phyloP scores from a whole-genome alignment of 2,329 filamentous ascomycete species.

The Pseudogymnoascus sp. region DNA sequence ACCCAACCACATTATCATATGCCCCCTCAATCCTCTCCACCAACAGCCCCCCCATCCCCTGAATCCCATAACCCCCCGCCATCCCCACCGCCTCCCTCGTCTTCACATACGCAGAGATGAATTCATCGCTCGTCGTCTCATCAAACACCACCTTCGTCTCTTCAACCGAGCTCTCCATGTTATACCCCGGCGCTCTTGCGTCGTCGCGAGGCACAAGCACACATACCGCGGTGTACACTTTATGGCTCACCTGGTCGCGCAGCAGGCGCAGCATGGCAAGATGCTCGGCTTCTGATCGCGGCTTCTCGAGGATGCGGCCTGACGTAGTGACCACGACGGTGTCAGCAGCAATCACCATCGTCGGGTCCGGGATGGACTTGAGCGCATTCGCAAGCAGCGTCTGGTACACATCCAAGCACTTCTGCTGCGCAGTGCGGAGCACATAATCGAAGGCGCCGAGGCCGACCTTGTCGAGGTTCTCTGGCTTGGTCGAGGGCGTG shows the following conservation, averaged over 20 bases:
- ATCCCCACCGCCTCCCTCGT: constrained; percentile 93
- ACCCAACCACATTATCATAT: constrained; percentile 88
- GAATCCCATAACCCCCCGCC: constrained; percentile 90
- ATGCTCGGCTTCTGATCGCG: constrained; percentile 72
- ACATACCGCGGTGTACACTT: constrained; percentile 78
- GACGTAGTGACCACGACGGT: constrained; percentile 74
- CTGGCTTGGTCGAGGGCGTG: constrained; percentile 71
- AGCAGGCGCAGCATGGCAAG: constrained; percentile 74
- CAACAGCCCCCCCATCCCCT: constrained; percentile 78
- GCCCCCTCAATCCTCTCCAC: constrained; percentile 84
- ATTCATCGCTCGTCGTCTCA: constrained; percentile 64
- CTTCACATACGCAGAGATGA: constrained; percentile 67
- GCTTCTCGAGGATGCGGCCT: constrained; percentile 85
- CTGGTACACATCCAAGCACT: constrained; percentile 62
- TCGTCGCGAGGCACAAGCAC: constrained; percentile 77
- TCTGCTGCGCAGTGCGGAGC: constrained; percentile 72
- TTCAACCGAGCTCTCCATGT: constrained; percentile 71
- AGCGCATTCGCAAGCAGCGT: constrained; percentile 32
- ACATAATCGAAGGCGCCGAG: constrained; percentile 87
- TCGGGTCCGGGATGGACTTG: constrained; percentile 52
- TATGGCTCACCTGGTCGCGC: constrained; percentile 68
- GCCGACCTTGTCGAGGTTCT: constrained; percentile 69
- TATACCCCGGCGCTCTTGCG: constrained; percentile 77
- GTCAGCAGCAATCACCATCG: constrained; percentile 81
- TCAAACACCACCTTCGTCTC: constrained; percentile 91